phyloP scores from a whole-genome alignment of 495 filamentous ascomycete genomes.

The Endocarpon pusillum region DNA sequence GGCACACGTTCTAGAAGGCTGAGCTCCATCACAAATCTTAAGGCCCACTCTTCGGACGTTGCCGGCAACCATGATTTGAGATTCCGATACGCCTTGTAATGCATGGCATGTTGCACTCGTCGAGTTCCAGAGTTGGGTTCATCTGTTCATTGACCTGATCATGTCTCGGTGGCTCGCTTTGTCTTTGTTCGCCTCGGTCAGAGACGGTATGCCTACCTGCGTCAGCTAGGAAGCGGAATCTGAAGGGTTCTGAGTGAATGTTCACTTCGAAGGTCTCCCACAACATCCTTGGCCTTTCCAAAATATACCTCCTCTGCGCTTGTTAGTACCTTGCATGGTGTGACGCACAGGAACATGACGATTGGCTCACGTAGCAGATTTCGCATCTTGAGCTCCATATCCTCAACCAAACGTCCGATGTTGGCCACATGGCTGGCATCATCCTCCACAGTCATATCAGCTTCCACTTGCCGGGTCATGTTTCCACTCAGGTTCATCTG shows the following conservation, averaged over 20 bases:
- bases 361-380: constrained; percentile 61
- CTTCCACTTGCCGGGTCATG: constrained; percentile 92
- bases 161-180: constrained; percentile 79
- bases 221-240: neutral
- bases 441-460: constrained; percentile 72
- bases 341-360: neutral
- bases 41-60: too few species aligned
- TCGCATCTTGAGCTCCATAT: constrained; percentile 99
- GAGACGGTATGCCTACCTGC: constrained; percentile 43
- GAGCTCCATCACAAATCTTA: too few species aligned
- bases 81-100: too few species aligned
- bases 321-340: constrained; percentile 4
- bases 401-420: constrained; percentile 86
- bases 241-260: constrained; percentile 2
- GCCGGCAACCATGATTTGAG: too few species aligned
- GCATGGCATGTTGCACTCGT: too few species aligned
- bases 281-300: constrained; percentile 96
- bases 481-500: constrained; percentile 90
- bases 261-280: constrained; percentile 88
- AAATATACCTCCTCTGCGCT: constrained; percentile 86
- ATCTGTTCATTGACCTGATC: constrained; percentile 57
- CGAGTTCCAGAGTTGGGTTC: constrained; percentile 99
- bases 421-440: constrained; percentile 93
- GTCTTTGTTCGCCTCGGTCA: constrained; percentile 77
- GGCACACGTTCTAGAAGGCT: too few species aligned